These are phyloP conservation scores for Eremothecium gossypii DNA, from an alignment of 1,139 yeast species.

Conservation along the genomic window DNA sequence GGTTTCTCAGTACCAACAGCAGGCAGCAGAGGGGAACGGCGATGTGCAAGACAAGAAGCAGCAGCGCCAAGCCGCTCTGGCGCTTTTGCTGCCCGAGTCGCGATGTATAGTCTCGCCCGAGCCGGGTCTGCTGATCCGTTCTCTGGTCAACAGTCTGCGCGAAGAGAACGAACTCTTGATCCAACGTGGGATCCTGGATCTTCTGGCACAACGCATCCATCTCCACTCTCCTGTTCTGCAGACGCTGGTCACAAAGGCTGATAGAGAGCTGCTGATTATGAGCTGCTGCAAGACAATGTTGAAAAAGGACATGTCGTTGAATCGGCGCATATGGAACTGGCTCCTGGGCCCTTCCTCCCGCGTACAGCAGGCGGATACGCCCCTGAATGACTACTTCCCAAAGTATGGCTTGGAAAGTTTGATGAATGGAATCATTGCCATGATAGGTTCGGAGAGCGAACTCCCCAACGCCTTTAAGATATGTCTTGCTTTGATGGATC, in stretches of 20 bases:
- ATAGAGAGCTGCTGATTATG: constrained; percentile 49
- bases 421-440: constrained; percentile 42
- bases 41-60: constrained; percentile 9
- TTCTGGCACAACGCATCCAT: constrained; percentile 59
- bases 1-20: constrained; percentile 14
- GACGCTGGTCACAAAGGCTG: constrained; percentile 39
- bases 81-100: constrained; percentile 44
- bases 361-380: constrained; percentile 6
- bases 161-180: constrained; percentile 58
- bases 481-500: constrained; percentile 67
- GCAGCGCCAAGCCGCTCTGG: constrained; percentile 15
- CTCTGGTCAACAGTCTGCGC: constrained; percentile 58
- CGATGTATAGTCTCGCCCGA: constrained; percentile 61
- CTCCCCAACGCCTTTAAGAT: constrained; percentile 44
- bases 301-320: constrained; percentile 84
- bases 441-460: constrained; percentile 34
- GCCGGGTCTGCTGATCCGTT: constrained; percentile 67
- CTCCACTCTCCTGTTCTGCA: constrained; percentile 52
- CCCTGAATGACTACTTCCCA: constrained; percentile 44
- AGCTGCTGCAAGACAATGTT: constrained; percentile 62
- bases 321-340: constrained; percentile 90
- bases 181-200: constrained; percentile 83
- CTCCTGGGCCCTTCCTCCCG: constrained; percentile 55
- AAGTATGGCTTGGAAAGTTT: constrained; percentile 45
- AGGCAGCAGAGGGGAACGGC: constrained; percentile 2